Evolutionary conservation across 805 yeast genomes (phyloP).

Genomic region (Saccharomyces paradoxus): DNA sequence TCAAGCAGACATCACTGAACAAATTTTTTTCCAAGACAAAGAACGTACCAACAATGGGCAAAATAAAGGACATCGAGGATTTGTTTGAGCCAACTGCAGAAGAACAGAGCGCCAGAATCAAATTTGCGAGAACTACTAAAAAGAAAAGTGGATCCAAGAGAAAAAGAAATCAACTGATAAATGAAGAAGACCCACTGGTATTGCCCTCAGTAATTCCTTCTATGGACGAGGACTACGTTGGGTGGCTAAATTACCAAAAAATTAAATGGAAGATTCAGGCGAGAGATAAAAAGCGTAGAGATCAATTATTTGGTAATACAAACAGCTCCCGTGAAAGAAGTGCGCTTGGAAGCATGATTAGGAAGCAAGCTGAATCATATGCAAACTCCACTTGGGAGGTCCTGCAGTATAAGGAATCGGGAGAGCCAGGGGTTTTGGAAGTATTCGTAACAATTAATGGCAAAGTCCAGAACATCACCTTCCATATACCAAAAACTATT

Average conservation of each 20-base stretch:
- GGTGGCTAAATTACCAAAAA: constrained; percentile 68
- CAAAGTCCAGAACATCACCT: constrained; percentile 61
- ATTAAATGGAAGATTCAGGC: constrained; percentile 79
- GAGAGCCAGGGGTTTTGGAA: constrained; percentile 64
- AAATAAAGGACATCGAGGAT: constrained; percentile 69
- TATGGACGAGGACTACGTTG: constrained; percentile 56
- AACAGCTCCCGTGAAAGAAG: constrained; percentile 46
- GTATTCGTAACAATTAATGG: constrained; percentile 64
- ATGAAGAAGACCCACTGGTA: constrained; percentile 40
- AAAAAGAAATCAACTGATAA: constrained; percentile 29
- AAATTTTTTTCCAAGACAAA: constrained; percentile 46
- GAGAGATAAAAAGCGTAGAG: constrained; percentile 63
- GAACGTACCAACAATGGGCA: constrained; percentile 33
- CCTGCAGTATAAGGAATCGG: constrained; percentile 55
- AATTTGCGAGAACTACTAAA: constrained; percentile 33
- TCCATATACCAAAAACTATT: constrained; percentile 67
- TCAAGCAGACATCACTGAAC: constrained; percentile 61
- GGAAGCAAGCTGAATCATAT: constrained; percentile 70
- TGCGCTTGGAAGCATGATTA: constrained; percentile 59
- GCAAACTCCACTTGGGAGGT: constrained; percentile 82
- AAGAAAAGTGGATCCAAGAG: constrained; percentile 28
- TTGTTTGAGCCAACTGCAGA: constrained; percentile 33
- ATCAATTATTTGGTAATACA: constrained; percentile 67
- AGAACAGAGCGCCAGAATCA: constrained; percentile 20
- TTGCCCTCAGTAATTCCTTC: constrained; percentile 46